phyloP scores from a whole-genome alignment of 192 early-diverging fungal genomes.

The Dissophora ornata region DNA sequence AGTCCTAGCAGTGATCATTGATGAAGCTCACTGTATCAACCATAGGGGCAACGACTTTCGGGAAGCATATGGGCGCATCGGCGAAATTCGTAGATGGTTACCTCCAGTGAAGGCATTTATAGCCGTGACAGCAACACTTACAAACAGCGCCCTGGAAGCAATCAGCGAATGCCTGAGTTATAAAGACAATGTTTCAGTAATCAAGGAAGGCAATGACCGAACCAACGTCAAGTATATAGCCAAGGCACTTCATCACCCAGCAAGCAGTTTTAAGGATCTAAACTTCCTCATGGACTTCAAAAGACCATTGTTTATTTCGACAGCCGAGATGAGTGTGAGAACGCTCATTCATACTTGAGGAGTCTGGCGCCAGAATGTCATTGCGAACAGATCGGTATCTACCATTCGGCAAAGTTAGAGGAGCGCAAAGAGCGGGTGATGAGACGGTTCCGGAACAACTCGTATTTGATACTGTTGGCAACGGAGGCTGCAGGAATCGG shows the following conservation, averaged over 20 bases:
- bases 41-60: slow-evolving; percentile 10
- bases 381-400: background rate
- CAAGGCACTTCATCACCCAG: background rate
- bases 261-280: slow-evolving; percentile 2
- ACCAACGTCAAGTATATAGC: slow-evolving; percentile 7
- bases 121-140: slow-evolving; percentile 12
- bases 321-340: background rate
- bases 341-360: background rate
- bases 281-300: background rate
- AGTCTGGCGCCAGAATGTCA: background rate
- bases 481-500: slow-evolving; percentile 28
- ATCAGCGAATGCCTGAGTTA: background rate
- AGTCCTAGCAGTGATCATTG: background rate
- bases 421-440: slow-evolving; percentile 1
- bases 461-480: background rate
- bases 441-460: background rate
- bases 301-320: slow-evolving; percentile 27
- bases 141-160: background rate
- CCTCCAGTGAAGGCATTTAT: slow-evolving; percentile 1
- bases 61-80: background rate
- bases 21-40: slow-evolving; percentile 13
- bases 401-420: background rate
- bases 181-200: background rate
- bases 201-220: slow-evolving; percentile 10
- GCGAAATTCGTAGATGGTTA: background rate